These are phyloP conservation scores for Parasitella parasitica DNA, from an alignment of 371 early-diverging fungal species.

Conservation along the genomic window DNA sequence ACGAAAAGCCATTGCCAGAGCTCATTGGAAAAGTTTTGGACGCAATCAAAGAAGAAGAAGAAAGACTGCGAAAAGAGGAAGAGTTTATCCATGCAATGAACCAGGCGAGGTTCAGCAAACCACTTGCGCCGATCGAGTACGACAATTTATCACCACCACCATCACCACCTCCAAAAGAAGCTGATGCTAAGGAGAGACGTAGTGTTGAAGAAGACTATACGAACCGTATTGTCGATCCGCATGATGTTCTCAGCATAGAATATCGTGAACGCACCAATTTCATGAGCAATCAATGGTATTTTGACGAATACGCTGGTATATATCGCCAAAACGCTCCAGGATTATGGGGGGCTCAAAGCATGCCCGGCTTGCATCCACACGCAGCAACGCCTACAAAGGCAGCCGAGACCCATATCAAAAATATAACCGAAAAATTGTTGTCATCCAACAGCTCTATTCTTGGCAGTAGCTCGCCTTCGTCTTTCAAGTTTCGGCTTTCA, in stretches of 20 bases:
- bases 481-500: neutral
- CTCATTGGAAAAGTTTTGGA: neutral
- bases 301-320: conserved; percentile 37
- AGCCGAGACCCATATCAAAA: neutral
- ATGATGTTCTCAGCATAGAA: conserved; percentile 5
- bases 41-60: neutral
- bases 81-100: neutral
- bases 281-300: conserved; percentile 32
- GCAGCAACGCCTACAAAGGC: neutral
- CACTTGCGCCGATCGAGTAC: neutral
- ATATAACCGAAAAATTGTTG: neutral
- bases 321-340: conserved; percentile 27
- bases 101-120: neutral
- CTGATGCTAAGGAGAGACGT: neutral
- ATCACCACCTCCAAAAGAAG: neutral
- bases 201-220: conserved; percentile 12
- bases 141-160: neutral
- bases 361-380: conserved; percentile 1
- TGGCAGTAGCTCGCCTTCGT: neutral
- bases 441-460: neutral
- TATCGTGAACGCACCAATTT: conserved; percentile 8
- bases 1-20: neutral
- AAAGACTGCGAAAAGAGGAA: neutral
- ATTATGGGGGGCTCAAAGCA: conserved; percentile 1
- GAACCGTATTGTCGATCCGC: neutral